Percentiles rank a stretch among this genome's conserved stretches.
Evolutionary conservation across 2,329 filamentous ascomycete genomes (phyloP).

Genomic region (Calonectria ilicicola): DNA sequence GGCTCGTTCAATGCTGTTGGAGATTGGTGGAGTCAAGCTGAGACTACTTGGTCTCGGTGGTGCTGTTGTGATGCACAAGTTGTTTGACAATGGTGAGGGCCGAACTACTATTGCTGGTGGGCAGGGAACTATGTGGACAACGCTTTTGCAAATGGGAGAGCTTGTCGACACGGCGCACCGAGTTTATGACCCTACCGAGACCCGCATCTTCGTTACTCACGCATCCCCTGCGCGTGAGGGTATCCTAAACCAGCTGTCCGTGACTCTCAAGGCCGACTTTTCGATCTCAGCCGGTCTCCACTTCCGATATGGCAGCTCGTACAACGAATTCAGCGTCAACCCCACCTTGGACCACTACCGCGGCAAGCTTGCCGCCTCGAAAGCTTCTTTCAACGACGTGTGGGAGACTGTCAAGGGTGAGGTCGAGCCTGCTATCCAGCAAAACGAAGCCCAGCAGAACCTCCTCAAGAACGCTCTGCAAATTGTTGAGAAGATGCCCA

Average conservation of each 20-base stretch:
- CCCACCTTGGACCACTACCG: constrained; percentile 98
- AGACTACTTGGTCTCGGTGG: constrained; percentile 93
- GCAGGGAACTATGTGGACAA: constrained; percentile 99
- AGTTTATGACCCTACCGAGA: constrained; percentile 98
- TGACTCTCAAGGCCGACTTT: constrained; percentile 97
- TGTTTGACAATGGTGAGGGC: constrained; percentile 98
- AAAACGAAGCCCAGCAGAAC: constrained; percentile 94
- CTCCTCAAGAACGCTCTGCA: constrained; percentile 91
- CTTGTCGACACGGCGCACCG: constrained; percentile 97
- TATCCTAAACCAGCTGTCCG: constrained; percentile 96
- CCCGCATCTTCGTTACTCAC: constrained; percentile 95
- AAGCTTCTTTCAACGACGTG: constrained; percentile 98
- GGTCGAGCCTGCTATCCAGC: constrained; percentile 92
- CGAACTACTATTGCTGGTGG: constrained; percentile 98
- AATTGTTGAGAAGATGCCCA: constrained; percentile 98
- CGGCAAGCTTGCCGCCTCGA: constrained; percentile 96
- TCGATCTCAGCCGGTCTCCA: constrained; percentile 97
- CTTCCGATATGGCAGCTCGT: constrained; percentile 98
- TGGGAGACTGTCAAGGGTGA: constrained; percentile 99
- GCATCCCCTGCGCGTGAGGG: constrained; percentile 96
- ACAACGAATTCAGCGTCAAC: constrained; percentile 99
- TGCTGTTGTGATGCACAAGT: constrained; percentile 99
- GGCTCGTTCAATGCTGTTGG: constrained; percentile 93
- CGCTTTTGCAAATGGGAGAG: constrained; percentile 96
- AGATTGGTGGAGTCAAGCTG: constrained; percentile 95